Evolutionary conservation across 1,139 yeast species (phyloP).

Genomic region (Chernovozyma aurita): DNA sequence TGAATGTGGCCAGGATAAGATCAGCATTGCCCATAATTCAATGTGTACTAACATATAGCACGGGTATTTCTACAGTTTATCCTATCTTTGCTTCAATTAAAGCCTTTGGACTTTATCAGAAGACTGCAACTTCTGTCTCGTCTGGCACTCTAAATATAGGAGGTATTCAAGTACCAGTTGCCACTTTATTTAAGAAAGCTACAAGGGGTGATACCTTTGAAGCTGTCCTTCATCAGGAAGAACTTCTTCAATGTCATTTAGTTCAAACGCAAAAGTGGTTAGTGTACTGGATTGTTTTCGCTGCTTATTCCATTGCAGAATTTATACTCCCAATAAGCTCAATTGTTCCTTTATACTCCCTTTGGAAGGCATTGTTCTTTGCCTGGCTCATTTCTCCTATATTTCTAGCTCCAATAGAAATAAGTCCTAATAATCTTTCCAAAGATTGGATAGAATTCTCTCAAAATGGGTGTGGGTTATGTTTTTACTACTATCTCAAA

Average conservation of each 20-base stretch:
- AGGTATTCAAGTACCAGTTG: slow-evolving; percentile 33
- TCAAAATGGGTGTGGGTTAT: slow-evolving; percentile 34
- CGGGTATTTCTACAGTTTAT: slow-evolving; percentile 40
- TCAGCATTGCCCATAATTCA: too few species aligned
- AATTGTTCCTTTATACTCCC: slow-evolving; percentile 45
- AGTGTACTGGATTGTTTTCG: slow-evolving; percentile 53
- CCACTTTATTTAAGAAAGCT: slow-evolving; percentile 21
- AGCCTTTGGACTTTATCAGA: slow-evolving; percentile 43
- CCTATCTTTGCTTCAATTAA: slow-evolving; percentile 52
- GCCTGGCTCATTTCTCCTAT: slow-evolving; percentile 55
- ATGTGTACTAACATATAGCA: slow-evolving; percentile 15
- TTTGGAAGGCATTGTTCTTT: slow-evolving; percentile 36
- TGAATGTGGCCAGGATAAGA: too few species aligned
- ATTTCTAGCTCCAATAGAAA: slow-evolving; percentile 11
- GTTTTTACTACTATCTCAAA: slow-evolving; percentile 27
- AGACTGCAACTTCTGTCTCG: slow-evolving; percentile 19
- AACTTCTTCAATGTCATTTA: slow-evolving; percentile 23
- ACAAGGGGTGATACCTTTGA: slow-evolving; percentile 9
- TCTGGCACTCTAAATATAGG: slow-evolving; percentile 28
- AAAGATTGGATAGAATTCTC: slow-evolving; percentile 25
- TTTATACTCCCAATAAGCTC: slow-evolving; percentile 27
- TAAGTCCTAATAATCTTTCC: slow-evolving; percentile 9
- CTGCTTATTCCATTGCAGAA: slow-evolving; percentile 31
- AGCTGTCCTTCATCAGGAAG: slow-evolving; percentile 14
- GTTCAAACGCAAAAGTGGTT: slow-evolving; percentile 51